Evolutionary conservation across 73 alveolate species (phyloP).

Genomic region (Tetrahymena elliotti): DNA sequence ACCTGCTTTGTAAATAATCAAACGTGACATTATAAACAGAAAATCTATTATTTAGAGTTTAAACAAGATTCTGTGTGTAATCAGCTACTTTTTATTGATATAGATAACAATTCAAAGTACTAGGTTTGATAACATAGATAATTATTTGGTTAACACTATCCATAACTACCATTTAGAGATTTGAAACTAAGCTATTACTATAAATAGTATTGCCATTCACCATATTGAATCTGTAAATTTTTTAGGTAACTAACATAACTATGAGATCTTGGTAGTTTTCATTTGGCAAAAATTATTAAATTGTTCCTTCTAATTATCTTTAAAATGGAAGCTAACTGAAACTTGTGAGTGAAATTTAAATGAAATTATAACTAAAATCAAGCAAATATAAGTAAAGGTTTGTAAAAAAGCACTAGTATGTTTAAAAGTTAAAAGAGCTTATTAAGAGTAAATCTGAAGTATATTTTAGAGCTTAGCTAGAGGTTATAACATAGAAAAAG

Average conservation of each 20-base stretch:
- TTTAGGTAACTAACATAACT: neutral
- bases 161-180: neutral
- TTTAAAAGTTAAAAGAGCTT: neutral
- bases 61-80: neutral
- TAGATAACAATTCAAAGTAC: neutral
- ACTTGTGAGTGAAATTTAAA: neutral
- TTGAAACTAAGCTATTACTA: neutral
- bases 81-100: neutral
- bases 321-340: neutral
- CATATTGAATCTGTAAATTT: neutral
- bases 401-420: neutral
- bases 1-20: neutral
- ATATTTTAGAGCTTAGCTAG: neutral
- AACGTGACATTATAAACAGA: neutral
- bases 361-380: neutral
- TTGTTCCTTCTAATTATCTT: neutral
- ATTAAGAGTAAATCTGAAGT: neutral
- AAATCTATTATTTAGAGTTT: neutral
- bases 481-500: neutral
- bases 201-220: neutral
- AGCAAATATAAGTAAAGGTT: neutral
- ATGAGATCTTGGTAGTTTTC: neutral
- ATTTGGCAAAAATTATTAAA: neutral
- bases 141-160: neutral
- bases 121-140: neutral